Base-by-base conservation (phyloP, 2,329 filamentous ascomycete species). In the Cladophialophora exuberans region DNA sequence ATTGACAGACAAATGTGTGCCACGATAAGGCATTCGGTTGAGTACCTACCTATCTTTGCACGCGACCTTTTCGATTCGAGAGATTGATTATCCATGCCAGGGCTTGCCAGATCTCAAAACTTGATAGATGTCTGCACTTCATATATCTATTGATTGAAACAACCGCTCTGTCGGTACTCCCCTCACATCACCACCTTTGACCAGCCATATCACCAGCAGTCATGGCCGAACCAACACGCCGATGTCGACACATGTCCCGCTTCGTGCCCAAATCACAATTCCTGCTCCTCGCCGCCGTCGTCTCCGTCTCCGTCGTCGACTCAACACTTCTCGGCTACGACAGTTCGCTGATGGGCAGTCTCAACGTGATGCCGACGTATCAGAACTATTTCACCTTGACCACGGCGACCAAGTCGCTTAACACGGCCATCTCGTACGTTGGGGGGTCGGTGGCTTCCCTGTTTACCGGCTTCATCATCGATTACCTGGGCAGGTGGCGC, bases 281-380 rank as follows among this genome's bases (percentile, higher is more conserved):
- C 26, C 28, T 33, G 17, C 50, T 57, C 11, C 49, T 54, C 3
- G 30, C 31, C 13, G 53, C 45, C 4, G 35, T 69, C 6, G 61
- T 66, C 15, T 59, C 59, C 2, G 62, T 64, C 31, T 68, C 64
- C 35, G 64, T 67, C 4, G 62, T 66, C 36, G 65, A 67, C 54
- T 65, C 65, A 5, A 63, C 65, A 9, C 62, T 61, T n/a, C 28
- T 59, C 25, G 68, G 65, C n/a, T 71, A 67, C 48, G 66, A 72
- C 52, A 61, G 64, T 41, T 69, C 67, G 11, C 38, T 71, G 15
- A 72, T 73, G 70, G 66, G 66, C 35, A 63, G 60, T 26, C 55
- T 73, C 39, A 72, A 71, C 43, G 65, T 71, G n/a, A 65, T 73
- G 66, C 64, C 66, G 9, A 59, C 62, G 2, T 73, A 72, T 57